A percentile compares a stretch with the other conserved stretches of the same genome.
Evolutionary conservation across 352 stramenopile species (phyloP).

Genomic region (Phytophthora cajani): DNA sequence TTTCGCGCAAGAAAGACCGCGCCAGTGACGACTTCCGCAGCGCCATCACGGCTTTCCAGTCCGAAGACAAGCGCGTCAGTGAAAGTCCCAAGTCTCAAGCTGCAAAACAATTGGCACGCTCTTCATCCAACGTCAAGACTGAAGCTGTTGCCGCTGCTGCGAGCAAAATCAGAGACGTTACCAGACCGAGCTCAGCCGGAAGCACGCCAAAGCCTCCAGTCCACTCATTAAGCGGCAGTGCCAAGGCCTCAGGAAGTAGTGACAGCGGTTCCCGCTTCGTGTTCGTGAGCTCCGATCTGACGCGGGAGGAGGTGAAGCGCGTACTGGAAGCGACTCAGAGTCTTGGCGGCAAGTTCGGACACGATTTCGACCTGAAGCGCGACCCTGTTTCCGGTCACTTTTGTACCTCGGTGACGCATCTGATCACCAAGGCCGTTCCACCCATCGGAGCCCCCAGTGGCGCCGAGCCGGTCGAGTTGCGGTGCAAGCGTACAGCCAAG

Average conservation of each 20-base stretch:
- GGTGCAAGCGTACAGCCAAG: conserved; percentile 86
- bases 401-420: conserved; percentile 72
- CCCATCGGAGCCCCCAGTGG: conserved; percentile 21
- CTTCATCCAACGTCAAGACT: conserved; percentile 5
- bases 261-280: conserved; percentile 41
- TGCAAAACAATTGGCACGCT: conserved; percentile 12
- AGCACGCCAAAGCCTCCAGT: conserved; percentile 23
- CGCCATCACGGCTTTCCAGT: conserved; percentile 56
- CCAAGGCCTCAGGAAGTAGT: not conserved
- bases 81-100: conserved; percentile 17
- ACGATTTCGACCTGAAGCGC: conserved; percentile 71
- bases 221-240: conserved; percentile 21
- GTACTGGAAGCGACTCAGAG: conserved; percentile 63
- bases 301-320: conserved; percentile 55
- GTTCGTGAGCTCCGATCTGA: conserved; percentile 70
- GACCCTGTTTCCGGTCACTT: conserved; percentile 49
- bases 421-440: conserved; percentile 72
- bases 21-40: conserved; percentile 60
- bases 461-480: conserved; percentile 27
- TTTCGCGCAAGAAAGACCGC: conserved; percentile 37
- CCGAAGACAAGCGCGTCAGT: conserved; percentile 17
- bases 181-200: conserved; percentile 7
- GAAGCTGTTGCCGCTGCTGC: conserved; percentile 3
- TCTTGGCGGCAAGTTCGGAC: conserved; percentile 75
- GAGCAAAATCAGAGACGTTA: not conserved